Evolutionary conservation across 2,329 filamentous ascomycete species (phyloP).

Genomic region (Stachybotrys chlorohalonatus): DNA sequence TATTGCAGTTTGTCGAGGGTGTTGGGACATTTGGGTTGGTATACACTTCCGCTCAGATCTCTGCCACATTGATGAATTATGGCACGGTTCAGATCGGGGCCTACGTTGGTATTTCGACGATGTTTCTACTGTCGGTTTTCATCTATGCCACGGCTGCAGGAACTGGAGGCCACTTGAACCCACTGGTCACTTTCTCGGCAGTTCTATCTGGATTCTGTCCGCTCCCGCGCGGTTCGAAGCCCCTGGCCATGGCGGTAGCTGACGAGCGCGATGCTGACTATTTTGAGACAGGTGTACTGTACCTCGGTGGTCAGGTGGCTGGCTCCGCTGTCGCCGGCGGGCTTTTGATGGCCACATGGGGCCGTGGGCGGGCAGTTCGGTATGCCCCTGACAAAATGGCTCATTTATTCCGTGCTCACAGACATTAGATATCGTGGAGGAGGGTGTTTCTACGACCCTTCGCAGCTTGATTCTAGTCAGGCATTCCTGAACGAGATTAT

Average conservation of each 20-base stretch:
- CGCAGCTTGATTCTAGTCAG: slow-evolving; percentile 23
- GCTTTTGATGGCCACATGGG: slow-evolving; percentile 26
- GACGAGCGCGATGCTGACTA: neutral
- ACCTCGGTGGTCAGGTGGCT: slow-evolving; percentile 33
- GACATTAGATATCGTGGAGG: slow-evolving; percentile 14
- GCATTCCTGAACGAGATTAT: slow-evolving; percentile 40
- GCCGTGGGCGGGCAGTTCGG: slow-evolving; percentile 16
- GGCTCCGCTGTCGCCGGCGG: slow-evolving; percentile 35
- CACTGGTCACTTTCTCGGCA: slow-evolving; percentile 42
- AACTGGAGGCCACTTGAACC: slow-evolving; percentile 44
- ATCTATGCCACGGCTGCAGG: slow-evolving; percentile 39
- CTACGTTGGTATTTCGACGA: slow-evolving; percentile 28
- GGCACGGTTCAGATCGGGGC: slow-evolving; percentile 14
- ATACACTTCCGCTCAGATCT: slow-evolving; percentile 20
- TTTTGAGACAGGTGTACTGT: slow-evolving; percentile 25
- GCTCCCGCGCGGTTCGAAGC: slow-evolving; percentile 27
- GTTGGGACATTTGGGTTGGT: slow-evolving; percentile 17
- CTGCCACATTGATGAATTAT: slow-evolving; percentile 18
- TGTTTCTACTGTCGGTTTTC: slow-evolving; percentile 32
- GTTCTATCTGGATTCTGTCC: slow-evolving; percentile 40
- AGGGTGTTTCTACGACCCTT: slow-evolving; percentile 27
- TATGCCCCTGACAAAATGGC: slow-evolving; percentile 5
- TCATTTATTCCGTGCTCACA: neutral
- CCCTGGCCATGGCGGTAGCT: neutral
- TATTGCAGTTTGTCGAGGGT: slow-evolving; percentile 17